Evolutionary conservation across 352 stramenopile genomes (phyloP).

Genomic region (Pseudoperonospora humuli): DNA sequence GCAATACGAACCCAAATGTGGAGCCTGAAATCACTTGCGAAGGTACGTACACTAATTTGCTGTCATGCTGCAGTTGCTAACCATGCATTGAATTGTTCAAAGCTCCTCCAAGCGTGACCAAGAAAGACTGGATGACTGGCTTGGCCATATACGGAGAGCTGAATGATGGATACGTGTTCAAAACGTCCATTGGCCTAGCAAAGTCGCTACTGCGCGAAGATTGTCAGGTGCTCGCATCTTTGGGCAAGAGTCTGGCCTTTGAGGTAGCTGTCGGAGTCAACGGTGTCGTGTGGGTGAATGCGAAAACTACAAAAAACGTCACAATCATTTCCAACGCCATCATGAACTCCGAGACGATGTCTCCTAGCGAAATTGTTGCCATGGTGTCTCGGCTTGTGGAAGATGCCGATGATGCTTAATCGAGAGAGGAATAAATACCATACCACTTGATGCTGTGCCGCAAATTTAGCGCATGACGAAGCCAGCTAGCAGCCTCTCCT

Average conservation of each 20-base stretch:
- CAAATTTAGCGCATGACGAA: too few species aligned
- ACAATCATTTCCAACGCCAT: constrained; percentile 85
- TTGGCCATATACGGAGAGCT: constrained; percentile 95
- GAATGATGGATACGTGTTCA: constrained; percentile 88
- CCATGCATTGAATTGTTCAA: constrained; percentile 8
- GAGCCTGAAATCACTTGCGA: constrained; percentile 94
- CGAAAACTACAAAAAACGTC: constrained; percentile 71
- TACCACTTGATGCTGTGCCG: not conserved
- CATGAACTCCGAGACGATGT: constrained; percentile 86
- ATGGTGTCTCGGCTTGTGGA: constrained; percentile 75
- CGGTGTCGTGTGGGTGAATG: constrained; percentile 94
- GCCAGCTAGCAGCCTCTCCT: constrained; percentile 6
- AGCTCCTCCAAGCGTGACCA: constrained; percentile 72
- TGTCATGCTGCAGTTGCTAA: constrained; percentile 8
- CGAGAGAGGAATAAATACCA: constrained; percentile 14
- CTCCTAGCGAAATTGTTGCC: constrained; percentile 51
- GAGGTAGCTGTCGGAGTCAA: constrained; percentile 95
- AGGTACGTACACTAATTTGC: constrained; percentile 31
- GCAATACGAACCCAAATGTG: constrained; percentile 74
- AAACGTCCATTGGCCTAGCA: constrained; percentile 68
- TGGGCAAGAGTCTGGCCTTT: constrained; percentile 86
- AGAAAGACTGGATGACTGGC: constrained; percentile 99
- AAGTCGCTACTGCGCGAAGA: constrained; percentile 70
- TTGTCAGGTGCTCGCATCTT: constrained; percentile 71
- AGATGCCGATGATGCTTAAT: constrained; percentile 40